Conservation (phyloP, 768 basidiomycete species). For the Pholiota molesta region DNA sequence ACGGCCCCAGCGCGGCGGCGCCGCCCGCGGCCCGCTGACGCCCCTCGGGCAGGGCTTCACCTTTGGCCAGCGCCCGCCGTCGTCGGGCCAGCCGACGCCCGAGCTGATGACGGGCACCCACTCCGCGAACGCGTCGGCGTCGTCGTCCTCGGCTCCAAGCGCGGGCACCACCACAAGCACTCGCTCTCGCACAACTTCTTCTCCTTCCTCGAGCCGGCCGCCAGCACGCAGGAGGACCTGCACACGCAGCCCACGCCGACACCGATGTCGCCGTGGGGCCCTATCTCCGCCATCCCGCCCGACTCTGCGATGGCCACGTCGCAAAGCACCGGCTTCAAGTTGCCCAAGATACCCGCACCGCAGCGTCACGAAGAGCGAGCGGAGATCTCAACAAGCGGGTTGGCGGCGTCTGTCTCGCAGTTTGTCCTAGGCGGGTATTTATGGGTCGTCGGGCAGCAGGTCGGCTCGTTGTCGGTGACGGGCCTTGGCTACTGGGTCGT, state of each 20-base stretch:
- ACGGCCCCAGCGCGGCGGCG: conserved; percentile 16
- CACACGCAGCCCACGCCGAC: conserved; percentile 62
- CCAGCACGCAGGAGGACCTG: conserved; percentile 35
- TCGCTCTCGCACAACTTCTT: conserved; percentile 95
- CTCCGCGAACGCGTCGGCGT: conserved; percentile 18
- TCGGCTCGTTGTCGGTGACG: conserved; percentile 84
- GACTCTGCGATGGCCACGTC: conserved; percentile 23
- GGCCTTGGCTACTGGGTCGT: conserved; percentile 97
- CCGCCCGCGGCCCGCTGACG: conserved; percentile 31
- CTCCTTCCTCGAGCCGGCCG: conserved; percentile 87
- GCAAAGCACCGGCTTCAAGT: conserved; percentile 15
- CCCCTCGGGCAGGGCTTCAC: conserved; percentile 61
- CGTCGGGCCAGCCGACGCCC: conserved; percentile 34
- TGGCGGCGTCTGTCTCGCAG: conserved; percentile 40
- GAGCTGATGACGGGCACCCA: conserved; percentile 25
- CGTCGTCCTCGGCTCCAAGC: conserved; percentile 41
- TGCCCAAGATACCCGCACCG: conserved; percentile 12
- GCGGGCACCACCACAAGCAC: conserved; percentile 92
- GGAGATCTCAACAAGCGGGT: conserved; percentile 21
- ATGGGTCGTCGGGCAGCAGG: conserved; percentile 90
- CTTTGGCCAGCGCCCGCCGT: conserved; percentile 60
- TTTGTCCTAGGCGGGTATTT: conserved; percentile 72
- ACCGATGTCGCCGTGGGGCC: conserved; percentile 71
- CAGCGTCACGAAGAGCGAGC: not conserved
- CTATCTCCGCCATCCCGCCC: conserved; percentile 46